These are phyloP conservation scores for Emmonsiellopsis sp. DNA, from an alignment of 2,329 filamentous ascomycete genomes.

Conservation along the genomic window DNA sequence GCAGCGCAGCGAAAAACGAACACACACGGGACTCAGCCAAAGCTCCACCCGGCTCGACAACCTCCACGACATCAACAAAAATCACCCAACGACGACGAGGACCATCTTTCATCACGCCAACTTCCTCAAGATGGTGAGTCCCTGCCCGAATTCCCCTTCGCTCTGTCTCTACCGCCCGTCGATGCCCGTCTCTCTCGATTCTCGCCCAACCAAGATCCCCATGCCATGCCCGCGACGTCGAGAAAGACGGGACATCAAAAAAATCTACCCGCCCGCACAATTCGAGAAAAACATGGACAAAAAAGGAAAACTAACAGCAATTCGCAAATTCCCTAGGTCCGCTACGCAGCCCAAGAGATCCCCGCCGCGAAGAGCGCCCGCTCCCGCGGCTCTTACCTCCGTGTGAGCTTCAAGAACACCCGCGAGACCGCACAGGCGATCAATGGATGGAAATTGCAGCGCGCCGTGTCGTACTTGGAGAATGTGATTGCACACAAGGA, in stretches of 20 bases:
- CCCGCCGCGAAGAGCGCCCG: constrained; percentile 87
- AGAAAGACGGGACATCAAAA: no score
- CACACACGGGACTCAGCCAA: constrained; percentile 26
- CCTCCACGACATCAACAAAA: constrained; percentile 19
- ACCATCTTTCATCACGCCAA: constrained; percentile 35
- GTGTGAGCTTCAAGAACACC: constrained; percentile 99
- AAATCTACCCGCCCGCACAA: no score
- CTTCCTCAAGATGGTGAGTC: constrained; percentile 40
- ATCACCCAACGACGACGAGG: constrained; percentile 28
- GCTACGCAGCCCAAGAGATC: constrained; percentile 90
- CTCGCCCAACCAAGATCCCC: no score
- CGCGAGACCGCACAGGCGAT: constrained; percentile 98
- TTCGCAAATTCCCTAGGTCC: constrained; percentile 54
- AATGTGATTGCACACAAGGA: constrained; percentile 97
- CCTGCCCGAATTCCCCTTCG: neutral
- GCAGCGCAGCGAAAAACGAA: constrained; percentile 5
- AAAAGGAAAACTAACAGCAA: constrained; percentile 1
- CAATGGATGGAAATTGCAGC: constrained; percentile 97
- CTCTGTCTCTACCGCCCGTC: no score
- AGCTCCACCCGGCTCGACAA: constrained; percentile 28
- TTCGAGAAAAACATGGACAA: no score
- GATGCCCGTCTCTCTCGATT: no score
- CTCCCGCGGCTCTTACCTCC: constrained; percentile 96
- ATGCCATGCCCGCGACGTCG: no score
- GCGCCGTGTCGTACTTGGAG: constrained; percentile 92